A percentile compares a stretch with the other conserved stretches of the same genome.
phyloP scores from a whole-genome alignment of 2,329 filamentous ascomycete genomes.

The Dryadomyces quercivorus region DNA sequence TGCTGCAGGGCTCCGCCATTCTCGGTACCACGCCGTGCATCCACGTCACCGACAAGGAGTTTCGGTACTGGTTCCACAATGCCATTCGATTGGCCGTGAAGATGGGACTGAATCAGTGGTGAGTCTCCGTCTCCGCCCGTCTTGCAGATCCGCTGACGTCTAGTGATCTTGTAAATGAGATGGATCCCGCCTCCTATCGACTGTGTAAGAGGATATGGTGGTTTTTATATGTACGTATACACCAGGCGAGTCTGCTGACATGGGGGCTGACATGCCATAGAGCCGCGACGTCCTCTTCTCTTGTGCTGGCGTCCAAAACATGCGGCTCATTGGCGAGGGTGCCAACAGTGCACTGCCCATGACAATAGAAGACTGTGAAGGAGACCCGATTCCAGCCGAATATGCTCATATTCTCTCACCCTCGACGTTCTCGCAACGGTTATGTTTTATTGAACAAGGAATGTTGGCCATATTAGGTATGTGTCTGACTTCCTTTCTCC shows the following conservation, averaged over 20 bases:
- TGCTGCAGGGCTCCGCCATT: slow-evolving; percentile 2
- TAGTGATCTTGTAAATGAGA: neutral
- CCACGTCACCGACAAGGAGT: neutral
- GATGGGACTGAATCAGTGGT: slow-evolving; percentile 1
- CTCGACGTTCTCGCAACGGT: neutral
- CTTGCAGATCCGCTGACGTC: too few species aligned
- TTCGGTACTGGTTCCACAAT: slow-evolving; percentile 5
- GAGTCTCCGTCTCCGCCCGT: neutral
- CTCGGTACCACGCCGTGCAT: neutral
- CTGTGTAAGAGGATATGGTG: slow-evolving; percentile 1
- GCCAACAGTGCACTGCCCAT: neutral
- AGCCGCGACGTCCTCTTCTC: slow-evolving; percentile 2
- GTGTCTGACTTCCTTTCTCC: neutral
- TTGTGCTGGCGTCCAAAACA: neutral
- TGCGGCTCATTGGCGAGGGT: neutral
- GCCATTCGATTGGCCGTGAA: slow-evolving; percentile 3
- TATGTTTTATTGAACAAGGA: neutral
- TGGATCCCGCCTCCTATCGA: neutral
- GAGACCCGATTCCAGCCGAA: neutral
- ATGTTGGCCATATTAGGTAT: neutral
- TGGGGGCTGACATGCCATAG: neutral
- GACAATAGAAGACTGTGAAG: neutral
- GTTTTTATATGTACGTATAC: neutral
- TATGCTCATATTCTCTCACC: neutral
- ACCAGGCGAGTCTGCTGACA: too few species aligned